Percentiles rank a stretch among this genome's conserved stretches.
These are phyloP conservation scores for Arabidopsis hybrid DNA, from an alignment of 441 rosid species.

Conservation along the genomic window DNA sequence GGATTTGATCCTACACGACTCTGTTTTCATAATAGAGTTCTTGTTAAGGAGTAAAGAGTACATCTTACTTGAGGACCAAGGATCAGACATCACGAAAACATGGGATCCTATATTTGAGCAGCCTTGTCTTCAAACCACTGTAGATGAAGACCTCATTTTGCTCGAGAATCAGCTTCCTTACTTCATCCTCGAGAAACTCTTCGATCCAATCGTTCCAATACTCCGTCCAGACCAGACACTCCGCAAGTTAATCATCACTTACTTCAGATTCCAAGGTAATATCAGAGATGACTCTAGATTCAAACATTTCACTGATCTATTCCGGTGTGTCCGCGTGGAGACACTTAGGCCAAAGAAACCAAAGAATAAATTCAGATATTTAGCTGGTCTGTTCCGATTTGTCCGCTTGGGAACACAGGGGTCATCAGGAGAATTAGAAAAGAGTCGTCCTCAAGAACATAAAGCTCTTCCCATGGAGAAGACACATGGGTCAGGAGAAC, in stretches of 20 bases:
- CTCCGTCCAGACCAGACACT: background rate
- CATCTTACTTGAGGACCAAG: background rate
- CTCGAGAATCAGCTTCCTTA: constrained; percentile 47
- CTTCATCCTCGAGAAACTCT: constrained; percentile 31
- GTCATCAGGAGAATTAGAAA: background rate
- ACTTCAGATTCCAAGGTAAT: background rate
- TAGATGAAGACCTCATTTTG: constrained; percentile 21
- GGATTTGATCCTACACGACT: constrained; percentile 24
- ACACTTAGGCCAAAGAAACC: background rate
- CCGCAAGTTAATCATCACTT: background rate
- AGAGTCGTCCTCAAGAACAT: background rate
- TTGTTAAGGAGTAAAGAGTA: background rate
- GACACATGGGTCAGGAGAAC: background rate
- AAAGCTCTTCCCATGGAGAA: background rate
- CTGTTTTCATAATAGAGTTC: constrained; percentile 33
- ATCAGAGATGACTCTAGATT: background rate
- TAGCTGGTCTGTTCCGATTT: background rate
- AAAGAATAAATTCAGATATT: background rate
- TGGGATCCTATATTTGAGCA: constrained; percentile 15
- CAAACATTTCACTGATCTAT: constrained; percentile 32
- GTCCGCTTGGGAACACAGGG: background rate
- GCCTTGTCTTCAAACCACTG: background rate
- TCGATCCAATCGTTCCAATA: background rate
- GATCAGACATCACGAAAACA: background rate
- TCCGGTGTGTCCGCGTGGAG: background rate